These are phyloP conservation scores for Colletotrichum coccodes DNA, from an alignment of 2,329 filamentous ascomycete genomes.

Conservation along the genomic window DNA sequence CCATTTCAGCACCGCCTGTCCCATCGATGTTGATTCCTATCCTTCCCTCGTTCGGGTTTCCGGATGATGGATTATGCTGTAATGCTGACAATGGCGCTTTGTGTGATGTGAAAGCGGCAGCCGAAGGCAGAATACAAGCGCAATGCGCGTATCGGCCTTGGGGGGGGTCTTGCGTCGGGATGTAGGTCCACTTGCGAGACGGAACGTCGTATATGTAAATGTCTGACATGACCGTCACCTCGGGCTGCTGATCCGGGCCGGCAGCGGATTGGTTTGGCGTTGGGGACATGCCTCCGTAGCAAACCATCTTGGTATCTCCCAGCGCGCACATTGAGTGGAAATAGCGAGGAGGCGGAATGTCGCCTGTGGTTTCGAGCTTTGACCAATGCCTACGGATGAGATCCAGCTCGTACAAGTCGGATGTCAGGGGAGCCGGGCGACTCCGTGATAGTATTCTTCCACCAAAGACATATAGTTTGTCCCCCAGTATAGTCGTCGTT, in stretches of 20 bases:
- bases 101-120: slow-evolving; percentile 85
- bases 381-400: slow-evolving; percentile 93
- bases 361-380: slow-evolving; percentile 84
- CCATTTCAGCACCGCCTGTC: slow-evolving; percentile 93
- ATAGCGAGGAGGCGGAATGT: slow-evolving; percentile 90
- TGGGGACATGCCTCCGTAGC: slow-evolving; percentile 98
- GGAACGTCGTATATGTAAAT: slow-evolving; percentile 94
- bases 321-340: slow-evolving; percentile 96
- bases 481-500: slow-evolving; percentile 92
- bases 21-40: slow-evolving; percentile 92
- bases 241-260: slow-evolving; percentile 76
- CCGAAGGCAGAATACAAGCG: slow-evolving; percentile 89
- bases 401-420: slow-evolving; percentile 93
- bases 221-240: slow-evolving; percentile 97
- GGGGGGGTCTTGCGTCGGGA: slow-evolving; percentile 82
- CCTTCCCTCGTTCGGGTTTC: slow-evolving; percentile 87
- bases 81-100: slow-evolving; percentile 87
- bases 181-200: slow-evolving; percentile 84
- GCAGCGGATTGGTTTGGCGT: slow-evolving; percentile 60
- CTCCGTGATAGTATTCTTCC: slow-evolving; percentile 87
- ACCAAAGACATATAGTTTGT: slow-evolving; percentile 97
- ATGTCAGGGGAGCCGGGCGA: slow-evolving; percentile 82
- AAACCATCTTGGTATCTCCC: slow-evolving; percentile 95
- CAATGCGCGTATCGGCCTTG: slow-evolving; percentile 98
- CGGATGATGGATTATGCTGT: slow-evolving; percentile 85